Percentiles rank a stretch among this genome's conserved stretches.
Conservation (phyloP, 805 yeast genomes). For the Zygosaccharomyces kombuchaensis region DNA sequence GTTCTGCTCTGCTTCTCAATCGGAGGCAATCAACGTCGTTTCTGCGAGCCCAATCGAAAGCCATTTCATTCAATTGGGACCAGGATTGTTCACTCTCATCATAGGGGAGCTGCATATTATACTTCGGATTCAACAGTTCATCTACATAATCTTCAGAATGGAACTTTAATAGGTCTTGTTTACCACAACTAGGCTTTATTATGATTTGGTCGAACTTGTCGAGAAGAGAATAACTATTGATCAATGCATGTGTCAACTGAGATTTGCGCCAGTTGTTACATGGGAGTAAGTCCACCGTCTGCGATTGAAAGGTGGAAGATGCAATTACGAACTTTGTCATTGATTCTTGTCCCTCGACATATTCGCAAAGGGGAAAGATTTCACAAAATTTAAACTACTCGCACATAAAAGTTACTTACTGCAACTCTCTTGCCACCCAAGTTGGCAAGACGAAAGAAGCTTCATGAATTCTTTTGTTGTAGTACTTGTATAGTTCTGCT, state of each 20-base stretch:
- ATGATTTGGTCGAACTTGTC: constrained; percentile 24
- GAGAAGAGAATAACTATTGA: constrained; percentile 23
- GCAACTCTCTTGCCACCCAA: constrained; percentile 65
- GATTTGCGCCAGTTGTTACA: constrained; percentile 29
- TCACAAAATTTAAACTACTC: background rate
- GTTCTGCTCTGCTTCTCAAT: constrained; percentile 13
- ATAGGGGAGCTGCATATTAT: constrained; percentile 20
- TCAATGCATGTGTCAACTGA: constrained; percentile 23
- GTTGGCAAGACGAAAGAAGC: constrained; percentile 91
- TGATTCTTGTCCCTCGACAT: background rate
- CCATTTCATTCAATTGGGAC: constrained; percentile 15
- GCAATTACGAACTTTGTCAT: constrained; percentile 26
- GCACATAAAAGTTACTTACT: constrained; percentile 15
- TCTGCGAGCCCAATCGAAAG: constrained; percentile 14
- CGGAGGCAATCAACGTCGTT: constrained; percentile 2
- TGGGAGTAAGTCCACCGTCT: constrained; percentile 33
- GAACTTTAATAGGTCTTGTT: constrained; percentile 42
- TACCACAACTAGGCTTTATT: constrained; percentile 17
- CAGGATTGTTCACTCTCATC: constrained; percentile 17
- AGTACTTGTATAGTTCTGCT: constrained; percentile 65
- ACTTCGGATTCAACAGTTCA: constrained; percentile 33
- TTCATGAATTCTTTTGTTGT: constrained; percentile 75
- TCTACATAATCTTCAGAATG: constrained; percentile 46
- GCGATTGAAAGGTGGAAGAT: constrained; percentile 29
- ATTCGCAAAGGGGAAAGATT: background rate